These are phyloP conservation scores for Beauveria scarabaeidicola DNA, from an alignment of 2,329 filamentous ascomycete genomes.

Conservation along the genomic window DNA sequence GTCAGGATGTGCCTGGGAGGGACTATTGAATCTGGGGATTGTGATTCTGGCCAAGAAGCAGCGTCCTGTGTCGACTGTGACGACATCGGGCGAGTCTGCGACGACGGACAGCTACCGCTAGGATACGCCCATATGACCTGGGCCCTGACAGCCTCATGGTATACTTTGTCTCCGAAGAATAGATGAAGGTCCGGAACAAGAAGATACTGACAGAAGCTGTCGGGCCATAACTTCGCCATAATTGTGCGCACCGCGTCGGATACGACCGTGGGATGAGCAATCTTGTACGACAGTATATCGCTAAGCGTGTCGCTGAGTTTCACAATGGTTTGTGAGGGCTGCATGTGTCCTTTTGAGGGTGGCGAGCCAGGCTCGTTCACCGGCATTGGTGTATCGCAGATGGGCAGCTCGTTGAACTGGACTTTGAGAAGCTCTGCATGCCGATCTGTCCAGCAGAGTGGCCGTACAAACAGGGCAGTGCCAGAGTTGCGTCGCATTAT, in stretches of 20 bases:
- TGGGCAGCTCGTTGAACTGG: slow-evolving; percentile 34
- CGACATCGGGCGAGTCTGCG: slow-evolving; percentile 27
- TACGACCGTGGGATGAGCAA: slow-evolving; percentile 26
- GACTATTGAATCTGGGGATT: slow-evolving; percentile 15
- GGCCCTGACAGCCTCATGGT: slow-evolving; percentile 36
- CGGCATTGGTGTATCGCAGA: slow-evolving; percentile 34
- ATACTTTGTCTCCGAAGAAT: slow-evolving; percentile 39
- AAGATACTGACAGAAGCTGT: slow-evolving; percentile 22
- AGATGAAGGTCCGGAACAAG: slow-evolving; percentile 36
- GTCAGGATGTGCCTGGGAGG: slow-evolving; percentile 14
- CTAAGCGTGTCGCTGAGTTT: slow-evolving; percentile 36
- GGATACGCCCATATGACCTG: slow-evolving; percentile 42
- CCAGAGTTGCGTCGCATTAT: slow-evolving; percentile 41
- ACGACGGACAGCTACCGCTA: slow-evolving; percentile 16
- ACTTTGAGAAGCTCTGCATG: slow-evolving; percentile 41
- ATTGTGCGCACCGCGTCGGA: slow-evolving; percentile 35
- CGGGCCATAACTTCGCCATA: slow-evolving; percentile 37
- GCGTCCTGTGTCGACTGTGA: slow-evolving; percentile 26
- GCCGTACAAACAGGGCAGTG: slow-evolving; percentile 40
- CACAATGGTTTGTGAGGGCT: slow-evolving; percentile 34
- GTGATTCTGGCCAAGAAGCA: slow-evolving; percentile 20
- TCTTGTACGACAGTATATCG: slow-evolving; percentile 29
- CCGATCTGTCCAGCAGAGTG: slow-evolving; percentile 47
- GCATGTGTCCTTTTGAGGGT: slow-evolving; percentile 27
- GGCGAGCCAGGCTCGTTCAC: slow-evolving; percentile 22